Evolutionary conservation across 768 basidiomycete genomes (phyloP).

Genomic region (Cubamyces sp.): DNA sequence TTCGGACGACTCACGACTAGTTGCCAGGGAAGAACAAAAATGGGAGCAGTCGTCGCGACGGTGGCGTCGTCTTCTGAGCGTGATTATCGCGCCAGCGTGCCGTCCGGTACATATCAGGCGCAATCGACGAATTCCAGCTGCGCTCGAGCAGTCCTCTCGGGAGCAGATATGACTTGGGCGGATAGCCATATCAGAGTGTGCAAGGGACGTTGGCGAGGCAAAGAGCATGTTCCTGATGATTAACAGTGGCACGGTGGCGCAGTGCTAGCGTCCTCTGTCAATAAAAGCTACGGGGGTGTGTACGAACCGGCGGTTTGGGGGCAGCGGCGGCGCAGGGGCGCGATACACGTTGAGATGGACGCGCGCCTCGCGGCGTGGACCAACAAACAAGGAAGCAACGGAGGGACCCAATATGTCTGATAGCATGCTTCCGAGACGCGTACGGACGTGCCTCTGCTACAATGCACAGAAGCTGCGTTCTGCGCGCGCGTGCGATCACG

Average conservation of each 20-base stretch:
- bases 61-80: constrained; percentile 9
- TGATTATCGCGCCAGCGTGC: constrained; percentile 5
- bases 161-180: not conserved
- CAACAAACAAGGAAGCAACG: not conserved
- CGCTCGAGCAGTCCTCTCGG: not conserved
- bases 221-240: not conserved
- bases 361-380: not conserved
- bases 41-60: not conserved
- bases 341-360: not conserved
- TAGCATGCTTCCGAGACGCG: not conserved
- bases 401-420: not conserved
- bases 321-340: not conserved
- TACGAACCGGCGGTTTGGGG: not conserved
- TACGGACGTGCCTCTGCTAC: not conserved
- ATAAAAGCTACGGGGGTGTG: not conserved
- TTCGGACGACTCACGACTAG: not conserved
- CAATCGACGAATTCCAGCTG: not conserved
- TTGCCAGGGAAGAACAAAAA: not conserved
- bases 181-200: not conserved
- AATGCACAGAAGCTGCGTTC: too few relatives aligned
- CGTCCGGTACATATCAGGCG: not conserved
- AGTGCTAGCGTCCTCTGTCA: constrained; percentile 1
- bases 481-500: not conserved
- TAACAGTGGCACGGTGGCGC: constrained; percentile 5
- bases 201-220: not conserved